These are phyloP conservation scores for Fusarium devonianum DNA, from an alignment of 2,329 filamentous ascomycete genomes.

Conservation along the genomic window DNA sequence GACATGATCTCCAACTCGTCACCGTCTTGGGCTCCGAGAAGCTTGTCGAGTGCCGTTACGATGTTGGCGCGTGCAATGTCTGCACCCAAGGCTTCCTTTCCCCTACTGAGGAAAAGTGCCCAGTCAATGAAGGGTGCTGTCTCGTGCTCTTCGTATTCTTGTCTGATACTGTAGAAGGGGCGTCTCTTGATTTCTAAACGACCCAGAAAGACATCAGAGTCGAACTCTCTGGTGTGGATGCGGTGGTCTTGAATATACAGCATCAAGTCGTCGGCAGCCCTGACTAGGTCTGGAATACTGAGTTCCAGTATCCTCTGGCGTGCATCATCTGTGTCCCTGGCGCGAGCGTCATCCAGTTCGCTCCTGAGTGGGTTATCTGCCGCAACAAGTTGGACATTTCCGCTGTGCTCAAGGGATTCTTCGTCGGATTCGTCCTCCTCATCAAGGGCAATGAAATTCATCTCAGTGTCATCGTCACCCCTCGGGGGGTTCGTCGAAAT, in stretches of 20 bases:
- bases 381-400: neutral
- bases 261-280: conserved; percentile 41
- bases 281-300: conserved; percentile 40
- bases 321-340: conserved; percentile 20
- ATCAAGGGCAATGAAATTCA: neutral
- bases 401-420: conserved; percentile 14
- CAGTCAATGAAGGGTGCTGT: conserved; percentile 43
- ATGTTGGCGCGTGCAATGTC: conserved; percentile 47
- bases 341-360: conserved; percentile 1
- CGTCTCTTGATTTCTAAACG: conserved; percentile 40
- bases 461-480: conserved; percentile 36
- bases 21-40: conserved; percentile 24
- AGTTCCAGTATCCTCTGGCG: conserved; percentile 35
- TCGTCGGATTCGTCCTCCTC: conserved; percentile 5
- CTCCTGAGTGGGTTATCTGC: neutral
- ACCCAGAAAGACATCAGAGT: conserved; percentile 31
- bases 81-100: neutral
- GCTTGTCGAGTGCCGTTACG: conserved; percentile 44
- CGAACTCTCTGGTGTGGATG: conserved; percentile 10
- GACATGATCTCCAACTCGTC: conserved; percentile 24
- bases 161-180: conserved; percentile 38
- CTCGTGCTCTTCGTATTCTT: conserved; percentile 34
- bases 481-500: conserved; percentile 21
- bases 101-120: conserved; percentile 2
- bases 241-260: conserved; percentile 33